Evolutionary conservation across 495 filamentous ascomycete species (phyloP), one percentile per base, ranked within the genome.

Genomic region (Penicillium coffeae): DNA sequence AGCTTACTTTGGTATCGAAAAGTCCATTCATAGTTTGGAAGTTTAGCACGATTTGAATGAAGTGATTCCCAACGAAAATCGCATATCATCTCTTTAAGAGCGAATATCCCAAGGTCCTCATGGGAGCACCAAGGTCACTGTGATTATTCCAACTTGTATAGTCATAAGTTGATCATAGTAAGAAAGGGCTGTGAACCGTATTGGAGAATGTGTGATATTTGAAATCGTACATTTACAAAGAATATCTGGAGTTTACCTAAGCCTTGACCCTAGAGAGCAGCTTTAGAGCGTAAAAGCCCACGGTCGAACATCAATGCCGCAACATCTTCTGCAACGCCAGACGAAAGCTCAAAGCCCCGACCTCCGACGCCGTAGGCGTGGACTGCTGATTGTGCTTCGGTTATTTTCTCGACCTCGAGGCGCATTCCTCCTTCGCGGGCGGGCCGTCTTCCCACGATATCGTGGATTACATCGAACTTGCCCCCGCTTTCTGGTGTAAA

Each of bases 311-410:
- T 68, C 56, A 70, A 44, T 1, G 34, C 43, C 1, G 59, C 45
- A 13, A 68, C 59, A 54, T 72, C 69, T 47, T 70, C 70, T 3
- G 70, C 70, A 21, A 75, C 63, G 3, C 70, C 70, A 51, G 63
- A 57, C 21, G 70, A 74, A 20, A 73, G 37, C 54, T 73, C 70
- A 47, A 74, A 84, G 0, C 82, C 82, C 30, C 82, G 65, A 5
- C 82, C 82, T 12, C 81, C 82, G 45, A 79, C 65, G 12, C 82
- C 82, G 59, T 85, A 86, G 5, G 78, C 82, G 70, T 86, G 82
- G 34, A 86, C 73, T 14, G 85, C 61, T 8, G 32, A 42, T 18
- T 53, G 52, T 1, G 49, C 60, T 13, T 51, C 55, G 6, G 35
- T 48, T 4, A 70, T 27, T 18, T 63, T 63, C 8, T 70, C 75